A percentile compares a stretch with the other conserved stretches of the same genome.
Conservation (phyloP, 306 rosid species). For the Inga leiocalycina region DNA sequence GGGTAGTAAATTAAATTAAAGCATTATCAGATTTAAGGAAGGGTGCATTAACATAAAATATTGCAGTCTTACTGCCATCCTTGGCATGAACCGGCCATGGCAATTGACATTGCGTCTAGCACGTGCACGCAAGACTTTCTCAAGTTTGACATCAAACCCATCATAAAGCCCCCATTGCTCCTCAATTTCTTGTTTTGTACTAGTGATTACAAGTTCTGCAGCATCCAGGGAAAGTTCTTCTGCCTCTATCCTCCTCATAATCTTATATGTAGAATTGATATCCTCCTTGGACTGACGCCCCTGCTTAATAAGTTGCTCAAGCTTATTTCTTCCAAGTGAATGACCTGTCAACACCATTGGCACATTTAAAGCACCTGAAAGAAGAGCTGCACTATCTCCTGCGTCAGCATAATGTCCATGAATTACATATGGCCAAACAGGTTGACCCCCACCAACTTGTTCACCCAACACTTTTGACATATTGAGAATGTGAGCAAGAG, state of each 20-base stretch:
- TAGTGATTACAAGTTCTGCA: constrained; percentile 92
- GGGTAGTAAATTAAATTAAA: constrained; percentile 19
- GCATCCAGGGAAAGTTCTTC: constrained; percentile 91
- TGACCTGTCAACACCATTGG: constrained; percentile 94
- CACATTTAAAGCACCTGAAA: constrained; percentile 89
- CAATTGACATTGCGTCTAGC: constrained; percentile 80
- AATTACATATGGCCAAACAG: constrained; percentile 92
- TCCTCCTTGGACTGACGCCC: constrained; percentile 92
- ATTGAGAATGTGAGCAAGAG: constrained; percentile 83
- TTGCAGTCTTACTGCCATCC: constrained; percentile 82
- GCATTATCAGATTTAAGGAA: background rate
- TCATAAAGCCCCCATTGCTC: constrained; percentile 98
- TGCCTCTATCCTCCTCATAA: constrained; percentile 90
- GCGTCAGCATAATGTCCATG: constrained; percentile 96
- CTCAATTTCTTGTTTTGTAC: constrained; percentile 87
- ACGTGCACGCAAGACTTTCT: constrained; percentile 87
- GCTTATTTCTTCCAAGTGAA: constrained; percentile 92
- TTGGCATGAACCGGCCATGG: constrained; percentile 88
- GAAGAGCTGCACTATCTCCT: constrained; percentile 90
- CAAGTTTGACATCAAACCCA: constrained; percentile 90
- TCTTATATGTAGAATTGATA: constrained; percentile 83
- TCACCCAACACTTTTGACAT: constrained; percentile 92
- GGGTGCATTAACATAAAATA: constrained; percentile 1
- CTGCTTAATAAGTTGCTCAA: constrained; percentile 89
- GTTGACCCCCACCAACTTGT: constrained; percentile 80